Percentiles rank a stretch among this genome's conserved stretches.
Evolutionary conservation across 192 early-diverging fungal genomes (phyloP).

Genomic region (Spizellomyces sp.): DNA sequence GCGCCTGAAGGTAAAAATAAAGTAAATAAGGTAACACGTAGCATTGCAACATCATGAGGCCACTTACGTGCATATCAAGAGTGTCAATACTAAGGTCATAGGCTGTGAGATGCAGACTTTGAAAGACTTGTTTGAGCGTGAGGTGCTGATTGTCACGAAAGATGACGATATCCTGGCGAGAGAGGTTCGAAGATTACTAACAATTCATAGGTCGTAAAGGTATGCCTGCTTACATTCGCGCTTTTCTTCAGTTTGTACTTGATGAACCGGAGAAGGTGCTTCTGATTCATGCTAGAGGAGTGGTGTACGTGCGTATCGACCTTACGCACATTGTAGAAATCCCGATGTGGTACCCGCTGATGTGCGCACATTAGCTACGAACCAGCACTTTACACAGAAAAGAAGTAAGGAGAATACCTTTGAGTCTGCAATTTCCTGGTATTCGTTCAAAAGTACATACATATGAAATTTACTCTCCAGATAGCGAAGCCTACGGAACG

Average conservation of each 20-base stretch:
- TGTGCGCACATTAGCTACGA: not conserved
- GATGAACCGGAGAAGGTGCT: slow-evolving; percentile 93
- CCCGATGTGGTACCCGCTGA: slow-evolving; percentile 83
- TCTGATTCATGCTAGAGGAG: slow-evolving; percentile 94
- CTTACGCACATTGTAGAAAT: slow-evolving; percentile 98
- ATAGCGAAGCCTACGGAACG: slow-evolving; percentile 84
- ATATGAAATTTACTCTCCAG: slow-evolving; percentile 93
- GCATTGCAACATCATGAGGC: slow-evolving; percentile 25
- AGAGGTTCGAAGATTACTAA: not conserved
- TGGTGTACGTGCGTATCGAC: slow-evolving; percentile 97
- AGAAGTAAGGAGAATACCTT: slow-evolving; percentile 55
- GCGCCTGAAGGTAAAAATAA: slow-evolving; percentile 50
- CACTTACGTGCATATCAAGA: slow-evolving; percentile 81
- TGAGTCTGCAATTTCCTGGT: slow-evolving; percentile 88
- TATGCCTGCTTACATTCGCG: slow-evolving; percentile 58
- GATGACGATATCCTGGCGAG: slow-evolving; percentile 66
- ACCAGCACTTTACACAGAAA: not conserved
- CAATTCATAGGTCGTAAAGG: not conserved
- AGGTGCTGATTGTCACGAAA: slow-evolving; percentile 82
- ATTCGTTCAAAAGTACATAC: slow-evolving; percentile 90
- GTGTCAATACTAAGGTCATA: slow-evolving; percentile 95
- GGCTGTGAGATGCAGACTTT: slow-evolving; percentile 86
- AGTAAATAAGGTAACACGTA: not conserved
- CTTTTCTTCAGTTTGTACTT: slow-evolving; percentile 84
- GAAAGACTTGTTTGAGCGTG: slow-evolving; percentile 82